Base-by-base conservation (phyloP, 495 filamentous ascomycete genomes). In the Aspergillus haitiensis region DNA sequence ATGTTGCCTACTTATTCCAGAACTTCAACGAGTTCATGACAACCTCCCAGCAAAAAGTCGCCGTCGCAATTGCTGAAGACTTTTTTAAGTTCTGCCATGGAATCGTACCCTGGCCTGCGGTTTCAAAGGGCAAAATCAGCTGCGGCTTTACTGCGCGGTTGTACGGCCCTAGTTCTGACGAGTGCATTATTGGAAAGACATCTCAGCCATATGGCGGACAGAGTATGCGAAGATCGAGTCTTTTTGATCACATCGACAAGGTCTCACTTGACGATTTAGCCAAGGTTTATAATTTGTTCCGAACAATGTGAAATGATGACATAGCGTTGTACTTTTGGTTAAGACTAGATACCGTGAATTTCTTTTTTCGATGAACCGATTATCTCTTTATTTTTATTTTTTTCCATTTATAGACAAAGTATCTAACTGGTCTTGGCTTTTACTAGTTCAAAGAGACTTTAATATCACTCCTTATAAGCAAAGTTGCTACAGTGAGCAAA, bases 1-100 rank as follows among this genome's bases (percentile, higher is more conserved):
- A 81, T 42, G 59, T 76, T n/a, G 71, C 72, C 2, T 80, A 73
- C 50, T 62, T 81, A 12, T 80, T 78, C 64, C 75, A 80, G 64
- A 79, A 78, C 40, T 77, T 70, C 58, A 67, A 67, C 10, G 71
- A 79, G 18, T 72, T 64, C 32, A 33, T 81, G 46, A 65, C 56
- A 1, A 52, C 68, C 1, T 61, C 62, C 12, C 74, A 78, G 51
- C 49, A 65, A 37, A 59, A 55, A 15, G 67, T 74, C 1, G 73
- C 62, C 7, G 34, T 50, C n/a, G 60, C 59, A 5, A 72, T 81
- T 55, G 79, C 73, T 3, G 68, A 73, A 52, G 73, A 77, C 60
- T 71, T 81, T 31, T 69, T 79, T 64, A 70, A 67, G 32, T 82
- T 81, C 58, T 73, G 71, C 16, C 69, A 77, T 59, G 78, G 77